These are phyloP conservation scores for Picochlorum sp. DNA, from an alignment of 139 green algal genomes.

Conservation along the genomic window DNA sequence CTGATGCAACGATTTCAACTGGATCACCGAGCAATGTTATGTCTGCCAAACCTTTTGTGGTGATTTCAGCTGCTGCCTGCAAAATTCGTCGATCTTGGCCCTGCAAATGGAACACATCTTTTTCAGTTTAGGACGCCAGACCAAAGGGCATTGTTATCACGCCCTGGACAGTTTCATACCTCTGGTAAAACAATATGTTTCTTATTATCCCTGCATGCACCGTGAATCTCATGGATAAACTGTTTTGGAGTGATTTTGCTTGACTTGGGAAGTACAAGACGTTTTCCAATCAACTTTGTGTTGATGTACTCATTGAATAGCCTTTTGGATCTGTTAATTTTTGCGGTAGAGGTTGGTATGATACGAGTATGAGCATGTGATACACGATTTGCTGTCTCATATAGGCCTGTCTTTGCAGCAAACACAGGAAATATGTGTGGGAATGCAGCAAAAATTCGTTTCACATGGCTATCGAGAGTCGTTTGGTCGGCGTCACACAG, in stretches of 20 bases:
- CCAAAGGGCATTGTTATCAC: no score
- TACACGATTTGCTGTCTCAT: conserved; percentile 23
- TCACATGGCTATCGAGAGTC: conserved; percentile 14
- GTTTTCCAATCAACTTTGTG: conserved; percentile 24
- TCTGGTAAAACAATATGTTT: conserved; percentile 83
- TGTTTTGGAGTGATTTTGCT: conserved; percentile 68
- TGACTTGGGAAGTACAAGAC: conserved; percentile 8
- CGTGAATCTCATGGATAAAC: conserved; percentile 60
- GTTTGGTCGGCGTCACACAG: conserved; percentile 39
- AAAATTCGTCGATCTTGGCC: conserved; percentile 58
- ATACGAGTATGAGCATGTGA: conserved; percentile 31
- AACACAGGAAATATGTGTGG: conserved; percentile 45
- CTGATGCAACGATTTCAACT: conserved; percentile 27
- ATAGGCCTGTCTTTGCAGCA: conserved; percentile 18
- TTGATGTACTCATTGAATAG: conserved; percentile 59
- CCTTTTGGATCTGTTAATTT: conserved; percentile 62
- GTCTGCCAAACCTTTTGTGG: conserved; percentile 41
- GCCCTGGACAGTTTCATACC: neutral
- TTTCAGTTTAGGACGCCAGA: no score
- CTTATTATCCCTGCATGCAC: conserved; percentile 39
- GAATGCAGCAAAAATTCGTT: conserved; percentile 21
- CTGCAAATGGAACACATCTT: no score
- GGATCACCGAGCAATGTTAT: conserved; percentile 71
- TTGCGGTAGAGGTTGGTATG: conserved; percentile 54
- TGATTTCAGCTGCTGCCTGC: conserved; percentile 54